Evolutionary conservation across 108 stramenopile species (phyloP), one percentile per base, ranked within the genome.

Genomic region (Fragilariopsis cylindrus): DNA sequence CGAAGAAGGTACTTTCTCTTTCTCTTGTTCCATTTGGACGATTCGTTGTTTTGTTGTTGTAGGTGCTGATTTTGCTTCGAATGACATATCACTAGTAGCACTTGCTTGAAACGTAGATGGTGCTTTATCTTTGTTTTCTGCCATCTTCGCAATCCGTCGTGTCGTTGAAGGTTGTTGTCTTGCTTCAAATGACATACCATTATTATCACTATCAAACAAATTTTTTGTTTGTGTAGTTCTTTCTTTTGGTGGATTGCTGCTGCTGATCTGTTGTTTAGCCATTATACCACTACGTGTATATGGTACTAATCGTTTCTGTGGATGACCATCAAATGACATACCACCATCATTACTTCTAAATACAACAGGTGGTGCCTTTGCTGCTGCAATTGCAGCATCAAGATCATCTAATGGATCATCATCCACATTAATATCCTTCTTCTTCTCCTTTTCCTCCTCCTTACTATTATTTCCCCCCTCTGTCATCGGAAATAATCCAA

Each of bases 81-180:
- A 62, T 39, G 19, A 40, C 18, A 62, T 21, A 21, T 45, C 60
- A 4, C 39, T 13, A 11, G 1, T 11, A 1, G 4, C 39, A 13
- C 60, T 62, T 12, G 60, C n/a, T 41, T 3, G 43, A 62, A 62
- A 62, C 5, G 60, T 62, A 6, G n/a, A n/a, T n/a, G n/a, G n/a
- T n/a, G n/a, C n/a, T n/a, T n/a, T n/a, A n/a, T n/a, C 39, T 62
- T 1, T 30, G 0, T 30, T 30, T 21, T 8, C 7, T 7, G 60
- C 43, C 62, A 12, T 41, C 8, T 44, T 7, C 11, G 47, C 43
- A 40, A n/a, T n/a, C n/a, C n/a, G n/a, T n/a, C n/a, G n/a, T n/a
- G n/a, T n/a, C n/a, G n/a, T n/a, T n/a, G n/a, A n/a, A n/a, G n/a
- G n/a, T n/a, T n/a, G n/a, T n/a, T n/a, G n/a, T n/a, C n/a, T n/a